phyloP scores from a whole-genome alignment of 2,329 filamentous ascomycete genomes.

The Emergomyces pasteurianus region DNA sequence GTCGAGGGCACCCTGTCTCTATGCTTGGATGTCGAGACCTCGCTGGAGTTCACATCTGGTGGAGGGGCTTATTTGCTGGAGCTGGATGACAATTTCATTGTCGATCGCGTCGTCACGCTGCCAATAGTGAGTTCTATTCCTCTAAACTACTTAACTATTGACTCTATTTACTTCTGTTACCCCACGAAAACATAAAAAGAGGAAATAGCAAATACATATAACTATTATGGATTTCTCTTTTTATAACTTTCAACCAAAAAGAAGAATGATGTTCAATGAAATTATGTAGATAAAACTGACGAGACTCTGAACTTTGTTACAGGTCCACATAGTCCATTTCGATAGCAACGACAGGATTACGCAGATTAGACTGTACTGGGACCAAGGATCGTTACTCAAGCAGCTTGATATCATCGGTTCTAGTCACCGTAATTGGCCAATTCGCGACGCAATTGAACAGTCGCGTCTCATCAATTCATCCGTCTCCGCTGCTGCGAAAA shows the following conservation, averaged over 20 bases:
- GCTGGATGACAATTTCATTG: conserved; percentile 87
- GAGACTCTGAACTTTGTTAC: conserved; percentile 6
- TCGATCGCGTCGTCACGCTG: conserved; percentile 67
- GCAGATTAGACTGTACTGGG: conserved; percentile 86
- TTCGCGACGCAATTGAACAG: conserved; percentile 77
- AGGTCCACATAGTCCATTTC: conserved; percentile 86
- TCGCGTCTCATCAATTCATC: conserved; percentile 58
- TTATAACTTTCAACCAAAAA: neutral
- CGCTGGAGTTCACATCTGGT: conserved; percentile 65
- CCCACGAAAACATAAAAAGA: neutral
- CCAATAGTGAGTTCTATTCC: conserved; percentile 55
- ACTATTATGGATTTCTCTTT: neutral
- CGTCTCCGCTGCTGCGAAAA: conserved; percentile 21
- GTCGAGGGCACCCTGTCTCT: conserved; percentile 61
- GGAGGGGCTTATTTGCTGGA: conserved; percentile 80
- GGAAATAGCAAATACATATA: neutral
- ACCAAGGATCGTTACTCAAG: conserved; percentile 85
- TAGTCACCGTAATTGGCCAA: conserved; percentile 87
- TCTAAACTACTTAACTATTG: neutral
- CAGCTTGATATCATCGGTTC: conserved; percentile 88
- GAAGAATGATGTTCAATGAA: neutral
- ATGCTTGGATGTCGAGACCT: conserved; percentile 68
- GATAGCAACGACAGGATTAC: conserved; percentile 63
- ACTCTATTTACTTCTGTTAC: neutral
- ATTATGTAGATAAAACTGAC: neutral